phyloP scores from a whole-genome alignment of 2,329 filamentous ascomycete genomes.

The Calonectria hawksworthii region DNA sequence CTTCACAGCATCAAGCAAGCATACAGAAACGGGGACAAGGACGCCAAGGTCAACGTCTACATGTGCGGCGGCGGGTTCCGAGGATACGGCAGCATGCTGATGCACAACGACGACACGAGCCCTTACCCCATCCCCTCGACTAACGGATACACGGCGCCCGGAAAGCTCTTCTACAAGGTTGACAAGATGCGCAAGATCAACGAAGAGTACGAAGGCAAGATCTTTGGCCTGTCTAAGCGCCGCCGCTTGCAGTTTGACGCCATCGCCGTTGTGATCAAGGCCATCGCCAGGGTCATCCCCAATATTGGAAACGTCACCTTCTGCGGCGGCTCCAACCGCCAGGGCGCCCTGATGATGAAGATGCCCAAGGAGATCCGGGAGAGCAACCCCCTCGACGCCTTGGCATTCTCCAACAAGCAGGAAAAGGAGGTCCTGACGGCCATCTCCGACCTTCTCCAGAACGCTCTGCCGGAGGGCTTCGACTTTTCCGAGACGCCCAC shows the following conservation, averaged over 20 bases:
- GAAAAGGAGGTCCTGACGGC: slow-evolving; percentile 52
- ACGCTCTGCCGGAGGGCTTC: slow-evolving; percentile 58
- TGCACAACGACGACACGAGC: slow-evolving; percentile 79
- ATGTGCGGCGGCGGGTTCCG: slow-evolving; percentile 92
- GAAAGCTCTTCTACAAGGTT: slow-evolving; percentile 70
- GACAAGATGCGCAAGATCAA: slow-evolving; percentile 66
- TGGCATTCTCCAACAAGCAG: slow-evolving; percentile 34
- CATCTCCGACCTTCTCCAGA: slow-evolving; percentile 54
- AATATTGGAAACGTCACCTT: slow-evolving; percentile 82
- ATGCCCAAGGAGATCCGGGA: slow-evolving; percentile 72
- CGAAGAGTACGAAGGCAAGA: slow-evolving; percentile 64
- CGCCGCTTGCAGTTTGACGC: slow-evolving; percentile 87
- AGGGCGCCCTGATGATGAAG: slow-evolving; percentile 83
- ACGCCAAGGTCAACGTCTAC: slow-evolving; percentile 76
- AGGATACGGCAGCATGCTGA: slow-evolving; percentile 91
- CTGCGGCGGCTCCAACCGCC: slow-evolving; percentile 88
- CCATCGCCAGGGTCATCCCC: slow-evolving; percentile 78
- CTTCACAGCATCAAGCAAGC: slow-evolving; percentile 60
- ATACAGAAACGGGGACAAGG: slow-evolving; percentile 45
- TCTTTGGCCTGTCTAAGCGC: slow-evolving; percentile 85
- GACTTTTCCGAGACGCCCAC: slow-evolving; percentile 55
- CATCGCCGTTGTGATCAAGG: slow-evolving; percentile 84
- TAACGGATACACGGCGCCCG: slow-evolving; percentile 80
- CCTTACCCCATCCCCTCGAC: slow-evolving; percentile 89
- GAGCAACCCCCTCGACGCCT: slow-evolving; percentile 72